A percentile compares a stretch with the other conserved stretches of the same genome.
These are phyloP conservation scores for Epichloe amarillans DNA, from an alignment of 2,329 filamentous ascomycete species.

Conservation along the genomic window DNA sequence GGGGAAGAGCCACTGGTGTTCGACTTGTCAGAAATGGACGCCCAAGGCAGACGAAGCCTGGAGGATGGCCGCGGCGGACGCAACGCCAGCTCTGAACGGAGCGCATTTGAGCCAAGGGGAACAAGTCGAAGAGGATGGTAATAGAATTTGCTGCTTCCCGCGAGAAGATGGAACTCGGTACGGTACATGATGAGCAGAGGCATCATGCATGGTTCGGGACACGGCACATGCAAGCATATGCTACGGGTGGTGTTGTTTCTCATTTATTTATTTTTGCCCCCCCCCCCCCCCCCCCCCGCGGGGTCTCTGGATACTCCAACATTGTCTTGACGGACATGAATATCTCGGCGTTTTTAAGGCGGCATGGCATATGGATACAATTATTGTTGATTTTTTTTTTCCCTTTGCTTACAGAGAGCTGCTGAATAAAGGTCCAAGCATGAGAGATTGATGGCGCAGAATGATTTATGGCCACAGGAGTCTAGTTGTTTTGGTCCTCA, in stretches of 20 bases:
- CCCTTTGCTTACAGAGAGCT: not conserved
- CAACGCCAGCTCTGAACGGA: constrained; percentile 26
- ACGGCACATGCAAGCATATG: not conserved
- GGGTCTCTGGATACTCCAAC: not conserved
- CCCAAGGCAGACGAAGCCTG: constrained; percentile 42
- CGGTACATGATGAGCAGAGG: constrained; percentile 2
- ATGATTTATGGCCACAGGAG: not conserved
- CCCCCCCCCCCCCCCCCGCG: not conserved
- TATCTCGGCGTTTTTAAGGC: not conserved
- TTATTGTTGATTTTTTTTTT: not conserved
- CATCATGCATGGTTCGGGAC: not conserved
- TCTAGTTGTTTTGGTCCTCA: not conserved
- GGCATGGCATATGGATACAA: not conserved
- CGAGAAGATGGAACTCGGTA: not conserved
- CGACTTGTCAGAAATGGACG: constrained; percentile 58
- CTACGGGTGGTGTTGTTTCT: not conserved
- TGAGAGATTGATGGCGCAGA: not conserved
- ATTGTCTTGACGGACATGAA: not conserved
- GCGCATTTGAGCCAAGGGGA: constrained; percentile 26
- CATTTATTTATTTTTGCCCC: not conserved
- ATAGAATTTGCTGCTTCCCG: not conserved
- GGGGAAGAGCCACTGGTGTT: constrained; percentile 61
- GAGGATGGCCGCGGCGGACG: constrained; percentile 36
- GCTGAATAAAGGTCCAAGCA: not conserved
- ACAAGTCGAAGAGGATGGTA: constrained; percentile 25